Evolutionary conservation across 1,284 basidiomycete species (phyloP), one percentile per base, ranked within the genome.

Genomic region (Pseudozyma sp.): DNA sequence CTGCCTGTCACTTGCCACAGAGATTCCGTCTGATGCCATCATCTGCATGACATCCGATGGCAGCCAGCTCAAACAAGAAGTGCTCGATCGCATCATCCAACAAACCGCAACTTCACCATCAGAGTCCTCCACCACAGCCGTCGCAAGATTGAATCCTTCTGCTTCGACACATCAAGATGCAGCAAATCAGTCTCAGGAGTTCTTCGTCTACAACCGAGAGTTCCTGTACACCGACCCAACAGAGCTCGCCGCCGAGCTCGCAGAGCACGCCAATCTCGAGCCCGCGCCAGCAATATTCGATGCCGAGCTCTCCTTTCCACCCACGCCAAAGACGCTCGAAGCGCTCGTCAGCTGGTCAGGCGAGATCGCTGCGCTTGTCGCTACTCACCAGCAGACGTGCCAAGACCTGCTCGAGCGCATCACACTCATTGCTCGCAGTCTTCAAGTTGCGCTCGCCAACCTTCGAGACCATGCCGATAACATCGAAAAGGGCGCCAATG

Each of bases 41-140:
- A 83, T 84, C 34, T 82, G 80, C 63, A 83, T 84, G 73, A 79
- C 81, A 50, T 58, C 74, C 3, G 71, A 78, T 11, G 82, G 82
- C 14, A 60, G 71, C 16, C 82, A 83, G 55, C 68, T 84, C 24
- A 80, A 63, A 10, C 75, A 79, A 29, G 75, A 77, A 10, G 51
- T 79, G 10, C 49, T 82, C 29, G 69, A 81, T 44, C 63, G 58
- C 35, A 73, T 80, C 45, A 46, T 69, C 17, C 57, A 74, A 31
- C 57, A 74, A 34, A 33, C 50, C 5, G 37, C 47, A n/a, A 33
- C 54, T 44, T 31, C 33, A 4, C 48, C 53, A 14, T 63, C 59
- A 13, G 50, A 47, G 30, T 59, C 67, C 17, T 49, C 64, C 9
- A 50, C 57, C 34, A 55, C 55, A 7, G 35, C 57, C 11, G 40